Evolutionary conservation across 768 basidiomycete species (phyloP), one percentile per base, ranked within the genome.

Genomic region (Macrocybe gigantea): DNA sequence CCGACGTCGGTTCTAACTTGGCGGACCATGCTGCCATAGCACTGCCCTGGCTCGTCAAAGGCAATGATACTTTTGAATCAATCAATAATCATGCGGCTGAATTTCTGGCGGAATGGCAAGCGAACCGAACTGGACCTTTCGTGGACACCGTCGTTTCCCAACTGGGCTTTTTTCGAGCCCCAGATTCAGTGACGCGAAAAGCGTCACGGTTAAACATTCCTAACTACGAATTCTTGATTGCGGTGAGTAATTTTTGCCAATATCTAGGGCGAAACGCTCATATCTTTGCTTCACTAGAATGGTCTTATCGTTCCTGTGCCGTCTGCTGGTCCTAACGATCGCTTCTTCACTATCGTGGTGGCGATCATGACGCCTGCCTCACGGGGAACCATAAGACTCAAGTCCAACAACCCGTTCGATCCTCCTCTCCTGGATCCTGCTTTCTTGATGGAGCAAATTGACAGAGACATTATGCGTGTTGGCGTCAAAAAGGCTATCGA

Each of bases 351-450:
- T 30, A 49, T 60, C 2, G 35, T 41, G 3, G 41, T 51, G 13
- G 57, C 53, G 8, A 49, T 65, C 10, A 57, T 63, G 0, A 56
- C 62, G 1, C 64, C 64, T 1, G 40, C 56, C 5, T 59, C 33
- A 61, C 60, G 61, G 33, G 61, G 61, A 1, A 48, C 37, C 7
- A 14, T 63, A 7, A 55, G 49, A 6, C 40, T 74, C 52, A 70
- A 59, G 41, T 68, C 71, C 14, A 65, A 61, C 14, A 55, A 65
- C 51, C 60, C 71, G 14, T 75, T 75, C 57, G 63, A 62, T 38
- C 31, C 56, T 31, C 75, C 76, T 1, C 44, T 61, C 15, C 51
- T 80, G 58, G 67, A 78, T 53, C 73, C 72, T 1, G 52, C 39
- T 10, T 41, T 49, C 29, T 65, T 73, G 32, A 52, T 36, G n/a